phyloP scores from a whole-genome alignment of 2,329 filamentous ascomycete species.

The Ceratocystis diversiconidia region DNA sequence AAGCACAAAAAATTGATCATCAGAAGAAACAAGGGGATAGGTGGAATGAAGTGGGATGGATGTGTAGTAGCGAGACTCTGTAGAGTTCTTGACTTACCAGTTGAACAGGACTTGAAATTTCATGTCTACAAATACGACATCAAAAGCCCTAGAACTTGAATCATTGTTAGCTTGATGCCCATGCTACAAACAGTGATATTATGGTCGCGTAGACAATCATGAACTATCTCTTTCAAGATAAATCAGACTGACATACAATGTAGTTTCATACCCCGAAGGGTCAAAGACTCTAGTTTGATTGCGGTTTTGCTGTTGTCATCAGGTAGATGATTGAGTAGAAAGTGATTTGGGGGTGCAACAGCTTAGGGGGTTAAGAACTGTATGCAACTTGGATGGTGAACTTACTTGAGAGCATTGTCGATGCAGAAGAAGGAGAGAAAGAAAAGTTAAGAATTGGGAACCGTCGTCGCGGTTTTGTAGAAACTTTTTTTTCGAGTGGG shows the following conservation, averaged over 20 bases:
- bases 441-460: constrained; percentile 19
- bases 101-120: constrained; percentile 12
- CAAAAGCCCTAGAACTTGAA: constrained; percentile 9
- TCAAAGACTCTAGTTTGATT: constrained; percentile 99
- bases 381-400: constrained; percentile 22
- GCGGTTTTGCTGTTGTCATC: constrained; percentile 79
- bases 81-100: constrained; percentile 7
- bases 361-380: background rate
- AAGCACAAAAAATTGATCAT: constrained; percentile 48
- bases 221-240: constrained; percentile 19
- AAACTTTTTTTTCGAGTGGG: constrained; percentile 18
- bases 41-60: background rate
- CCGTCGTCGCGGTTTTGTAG: constrained; percentile 6
- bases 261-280: constrained; percentile 65
- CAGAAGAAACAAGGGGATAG: constrained; percentile 23
- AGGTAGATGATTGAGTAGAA: constrained; percentile 25
- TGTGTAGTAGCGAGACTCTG: background rate
- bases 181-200: background rate
- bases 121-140: constrained; percentile 10
- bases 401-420: constrained; percentile 20
- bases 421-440: constrained; percentile 16
- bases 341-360: constrained; percentile 16
- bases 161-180: background rate
- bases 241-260: constrained; percentile 85
- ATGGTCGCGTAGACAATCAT: constrained; percentile 2